Evolutionary conservation across 2,329 filamentous ascomycete species (phyloP).

Genomic region (Xylariaceae sp.): DNA sequence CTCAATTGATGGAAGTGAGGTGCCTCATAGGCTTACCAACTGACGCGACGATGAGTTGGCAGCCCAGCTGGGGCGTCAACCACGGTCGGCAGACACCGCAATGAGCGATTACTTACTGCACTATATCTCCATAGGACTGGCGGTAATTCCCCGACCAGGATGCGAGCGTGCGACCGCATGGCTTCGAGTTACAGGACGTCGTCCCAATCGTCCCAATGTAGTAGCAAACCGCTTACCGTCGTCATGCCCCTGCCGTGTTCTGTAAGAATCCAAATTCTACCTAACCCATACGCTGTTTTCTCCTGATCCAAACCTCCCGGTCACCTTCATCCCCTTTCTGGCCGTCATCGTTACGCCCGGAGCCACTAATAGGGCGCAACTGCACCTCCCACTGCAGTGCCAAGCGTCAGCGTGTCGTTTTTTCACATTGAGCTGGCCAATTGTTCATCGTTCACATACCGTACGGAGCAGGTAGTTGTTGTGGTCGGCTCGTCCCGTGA

Average conservation of each 20-base stretch:
- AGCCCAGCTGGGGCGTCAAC: conserved; percentile 10
- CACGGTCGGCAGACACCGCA: no score
- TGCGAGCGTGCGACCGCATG: no score
- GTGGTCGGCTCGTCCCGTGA: conserved; percentile 56
- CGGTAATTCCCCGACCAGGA: no score
- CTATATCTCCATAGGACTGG: no score
- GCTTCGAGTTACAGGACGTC: no score
- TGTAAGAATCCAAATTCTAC: no score
- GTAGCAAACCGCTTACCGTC: no score
- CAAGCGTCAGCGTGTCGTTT: not conserved
- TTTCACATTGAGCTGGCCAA: not conserved
- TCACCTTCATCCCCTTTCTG: conserved; percentile 13
- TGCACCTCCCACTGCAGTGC: conserved; percentile 17
- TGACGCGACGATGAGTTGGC: conserved; percentile 27
- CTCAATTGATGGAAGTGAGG: conserved; percentile 6
- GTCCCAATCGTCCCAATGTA: no score
- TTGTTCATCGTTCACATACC: conserved; percentile 7
- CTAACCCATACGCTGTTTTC: conserved; percentile 32
- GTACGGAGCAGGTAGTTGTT: conserved; percentile 55
- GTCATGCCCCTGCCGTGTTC: no score
- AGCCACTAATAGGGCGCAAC: conserved; percentile 7
- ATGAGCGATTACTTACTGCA: no score
- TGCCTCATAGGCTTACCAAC: conserved; percentile 13
- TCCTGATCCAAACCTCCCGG: conserved; percentile 30
- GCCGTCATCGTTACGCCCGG: not conserved